Conservation (phyloP, 495 filamentous ascomycete species). For the Neurospora sp. region DNA sequence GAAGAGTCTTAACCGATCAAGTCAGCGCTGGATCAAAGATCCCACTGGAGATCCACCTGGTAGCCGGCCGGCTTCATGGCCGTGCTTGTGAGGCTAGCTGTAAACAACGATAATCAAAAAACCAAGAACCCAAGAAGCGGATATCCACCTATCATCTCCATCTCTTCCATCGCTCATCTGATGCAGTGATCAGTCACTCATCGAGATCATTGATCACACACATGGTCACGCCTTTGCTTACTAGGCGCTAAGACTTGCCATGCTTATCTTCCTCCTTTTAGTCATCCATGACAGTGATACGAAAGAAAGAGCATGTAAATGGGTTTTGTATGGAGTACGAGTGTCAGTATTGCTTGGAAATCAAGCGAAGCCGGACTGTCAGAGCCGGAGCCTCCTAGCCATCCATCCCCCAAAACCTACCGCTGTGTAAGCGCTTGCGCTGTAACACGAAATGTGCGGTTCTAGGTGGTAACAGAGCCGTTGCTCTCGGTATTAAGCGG, state of each 20-base stretch:
- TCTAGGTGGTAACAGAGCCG: neutral
- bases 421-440: neutral
- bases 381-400: neutral
- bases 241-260: neutral
- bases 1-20: neutral
- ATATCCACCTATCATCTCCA: neutral
- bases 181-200: neutral
- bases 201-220: neutral
- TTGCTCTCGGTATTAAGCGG: neutral
- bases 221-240: neutral
- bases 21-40: neutral
- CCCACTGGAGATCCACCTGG: neutral
- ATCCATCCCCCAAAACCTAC: neutral
- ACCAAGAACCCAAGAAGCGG: neutral
- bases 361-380: neutral
- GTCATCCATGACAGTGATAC: neutral
- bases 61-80: neutral
- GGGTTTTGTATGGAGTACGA: neutral
- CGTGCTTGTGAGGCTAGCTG: neutral
- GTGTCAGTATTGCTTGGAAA: neutral
- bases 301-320: neutral
- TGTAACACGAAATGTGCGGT: neutral
- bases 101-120: neutral
- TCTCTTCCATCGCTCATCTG: neutral
- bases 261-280: neutral